Conservation (phyloP, 2,329 filamentous ascomycete genomes). For the Diplocarpon mali region DNA sequence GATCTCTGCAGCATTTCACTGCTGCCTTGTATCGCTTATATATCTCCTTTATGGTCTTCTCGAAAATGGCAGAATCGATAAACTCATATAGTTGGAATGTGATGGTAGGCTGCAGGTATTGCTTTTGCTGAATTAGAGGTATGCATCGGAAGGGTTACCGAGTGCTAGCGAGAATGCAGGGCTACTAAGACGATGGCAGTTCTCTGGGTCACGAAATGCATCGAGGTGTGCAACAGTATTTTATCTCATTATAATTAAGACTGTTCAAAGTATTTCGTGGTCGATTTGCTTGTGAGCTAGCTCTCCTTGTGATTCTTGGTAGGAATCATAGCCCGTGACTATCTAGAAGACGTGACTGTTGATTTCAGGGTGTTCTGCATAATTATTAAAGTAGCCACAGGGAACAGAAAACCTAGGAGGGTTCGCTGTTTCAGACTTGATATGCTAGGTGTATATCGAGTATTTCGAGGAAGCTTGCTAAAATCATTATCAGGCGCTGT, state of each 20-base stretch:
- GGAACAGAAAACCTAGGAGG: too few species aligned
- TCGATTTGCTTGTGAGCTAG: not conserved
- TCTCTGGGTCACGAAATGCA: not conserved
- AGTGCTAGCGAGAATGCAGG: constrained; percentile 4
- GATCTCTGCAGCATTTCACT: not conserved
- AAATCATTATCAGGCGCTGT: too few species aligned
- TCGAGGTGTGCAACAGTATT: constrained; percentile 1
- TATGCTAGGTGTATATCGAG: not conserved
- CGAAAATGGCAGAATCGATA: too few species aligned
- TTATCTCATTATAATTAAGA: constrained; percentile 2
- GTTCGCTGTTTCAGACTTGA: too few species aligned
- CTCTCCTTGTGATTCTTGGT: not conserved
- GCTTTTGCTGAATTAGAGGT: not conserved
- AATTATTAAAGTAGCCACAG: too few species aligned
- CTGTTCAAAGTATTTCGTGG: not conserved
- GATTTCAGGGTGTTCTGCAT: too few species aligned
- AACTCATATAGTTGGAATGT: not conserved
- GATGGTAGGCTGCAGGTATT: not conserved
- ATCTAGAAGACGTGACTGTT: too few species aligned
- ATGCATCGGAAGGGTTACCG: constrained; percentile 5
- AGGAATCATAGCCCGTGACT: too few species aligned
- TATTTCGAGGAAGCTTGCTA: not conserved
- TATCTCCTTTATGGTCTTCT: too few species aligned
- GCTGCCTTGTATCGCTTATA: not conserved
- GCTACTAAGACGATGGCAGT: not conserved